Percentiles rank a stretch among this genome's conserved stretches.
Conservation (phyloP, 208 protist species). For the Porcisia hertigi region DNA sequence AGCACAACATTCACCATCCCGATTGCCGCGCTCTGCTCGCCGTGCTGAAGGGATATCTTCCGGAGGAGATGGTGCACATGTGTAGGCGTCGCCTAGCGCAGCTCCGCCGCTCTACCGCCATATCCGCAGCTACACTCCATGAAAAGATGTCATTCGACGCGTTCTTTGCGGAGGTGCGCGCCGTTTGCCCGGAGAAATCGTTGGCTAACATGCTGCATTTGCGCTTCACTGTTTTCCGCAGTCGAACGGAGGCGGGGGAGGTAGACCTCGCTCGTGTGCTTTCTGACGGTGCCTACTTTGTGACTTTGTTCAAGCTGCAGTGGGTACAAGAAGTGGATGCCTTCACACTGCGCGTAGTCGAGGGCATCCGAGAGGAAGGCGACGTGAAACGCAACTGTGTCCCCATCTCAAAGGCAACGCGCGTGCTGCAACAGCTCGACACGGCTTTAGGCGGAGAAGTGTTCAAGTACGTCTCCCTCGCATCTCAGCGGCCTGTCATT, state of each 20-base stretch:
- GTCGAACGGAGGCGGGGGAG: slow-evolving; percentile 1
- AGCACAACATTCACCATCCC: slow-evolving; percentile 59
- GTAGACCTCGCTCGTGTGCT: slow-evolving; percentile 18
- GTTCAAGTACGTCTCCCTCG: slow-evolving; percentile 53
- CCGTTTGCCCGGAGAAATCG: slow-evolving; percentile 69
- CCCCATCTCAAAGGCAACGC: slow-evolving; percentile 42
- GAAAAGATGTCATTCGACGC: slow-evolving; percentile 33
- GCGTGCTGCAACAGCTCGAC: slow-evolving; percentile 49
- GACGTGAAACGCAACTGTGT: slow-evolving; percentile 46
- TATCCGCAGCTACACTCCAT: slow-evolving; percentile 6
- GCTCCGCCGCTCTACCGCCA: slow-evolving; percentile 21
- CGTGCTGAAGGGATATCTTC: slow-evolving; percentile 62
- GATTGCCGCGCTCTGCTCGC: slow-evolving; percentile 68
- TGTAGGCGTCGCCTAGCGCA: slow-evolving; percentile 44
- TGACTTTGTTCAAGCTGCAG: slow-evolving; percentile 63
- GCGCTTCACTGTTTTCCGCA: slow-evolving; percentile 55
- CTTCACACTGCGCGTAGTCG: slow-evolving; percentile 74
- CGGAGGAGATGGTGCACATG: slow-evolving; percentile 59
- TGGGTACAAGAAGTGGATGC: slow-evolving; percentile 72
- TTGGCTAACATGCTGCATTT: slow-evolving; percentile 73
- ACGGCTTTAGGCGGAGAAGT: slow-evolving; percentile 43
- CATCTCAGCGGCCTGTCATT: slow-evolving; percentile 58
- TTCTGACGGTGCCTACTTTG: slow-evolving; percentile 62
- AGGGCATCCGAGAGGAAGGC: slow-evolving; percentile 53
- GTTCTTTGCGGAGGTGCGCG: slow-evolving; percentile 52